Conservation (phyloP, 2,329 filamentous ascomycete species). For the Cercospora beticola region DNA sequence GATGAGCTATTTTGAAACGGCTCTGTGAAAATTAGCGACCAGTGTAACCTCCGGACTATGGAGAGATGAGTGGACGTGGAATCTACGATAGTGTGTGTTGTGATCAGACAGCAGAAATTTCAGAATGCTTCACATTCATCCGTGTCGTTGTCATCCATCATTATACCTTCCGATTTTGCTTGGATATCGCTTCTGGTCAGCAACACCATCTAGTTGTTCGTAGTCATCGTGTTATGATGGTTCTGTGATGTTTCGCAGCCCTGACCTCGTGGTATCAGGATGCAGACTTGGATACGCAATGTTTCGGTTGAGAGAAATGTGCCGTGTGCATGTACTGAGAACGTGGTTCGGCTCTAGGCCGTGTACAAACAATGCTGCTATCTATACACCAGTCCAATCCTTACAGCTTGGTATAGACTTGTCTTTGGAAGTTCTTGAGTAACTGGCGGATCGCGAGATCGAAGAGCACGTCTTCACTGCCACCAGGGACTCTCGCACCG, state of each 20-base stretch:
- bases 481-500: neutral
- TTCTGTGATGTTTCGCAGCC: too few relatives aligned
- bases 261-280: neutral
- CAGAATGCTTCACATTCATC: neutral
- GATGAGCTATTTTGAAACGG: neutral
- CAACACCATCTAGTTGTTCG: too few relatives aligned
- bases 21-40: neutral
- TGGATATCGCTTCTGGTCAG: too few relatives aligned
- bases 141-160: neutral
- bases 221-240: too few relatives aligned
- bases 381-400: neutral
- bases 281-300: neutral
- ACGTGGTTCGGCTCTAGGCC: neutral
- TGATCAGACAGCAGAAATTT: neutral
- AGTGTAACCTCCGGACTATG: neutral
- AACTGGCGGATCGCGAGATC: neutral
- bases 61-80: neutral
- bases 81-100: neutral
- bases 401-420: neutral
- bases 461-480: neutral
- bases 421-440: neutral
- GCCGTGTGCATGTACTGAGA: neutral
- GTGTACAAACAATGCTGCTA: neutral
- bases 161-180: too few relatives aligned
- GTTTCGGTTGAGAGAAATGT: fast-evolving